Percentiles rank a stretch among this genome's conserved stretches.
Conservation (phyloP, 768 basidiomycete genomes). For the Lactifluus volemus region DNA sequence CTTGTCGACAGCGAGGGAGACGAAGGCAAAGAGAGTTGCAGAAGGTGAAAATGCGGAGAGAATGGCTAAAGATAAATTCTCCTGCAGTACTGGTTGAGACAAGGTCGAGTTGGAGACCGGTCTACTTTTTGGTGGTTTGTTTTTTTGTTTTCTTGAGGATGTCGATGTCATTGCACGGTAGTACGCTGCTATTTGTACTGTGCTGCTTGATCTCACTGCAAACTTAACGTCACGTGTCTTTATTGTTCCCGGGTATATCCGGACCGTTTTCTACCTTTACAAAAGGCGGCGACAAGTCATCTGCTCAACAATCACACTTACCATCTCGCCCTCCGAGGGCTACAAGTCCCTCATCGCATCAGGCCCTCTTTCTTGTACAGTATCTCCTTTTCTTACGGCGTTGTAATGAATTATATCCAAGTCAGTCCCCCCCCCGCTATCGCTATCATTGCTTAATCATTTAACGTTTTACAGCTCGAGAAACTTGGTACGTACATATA, state of each 20-base stretch:
- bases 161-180: conserved; percentile 32
- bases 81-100: conserved; percentile 46
- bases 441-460: conserved; percentile 12
- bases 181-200: too few relatives aligned
- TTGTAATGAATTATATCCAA: conserved; percentile 50
- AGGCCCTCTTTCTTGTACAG: not conserved
- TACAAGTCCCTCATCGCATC: not conserved
- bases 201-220: too few relatives aligned
- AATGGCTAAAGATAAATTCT: conserved; percentile 33
- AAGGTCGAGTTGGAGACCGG: conserved; percentile 47
- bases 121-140: conserved; percentile 44
- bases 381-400: not conserved
- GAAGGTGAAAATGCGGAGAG: conserved; percentile 54
- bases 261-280: not conserved
- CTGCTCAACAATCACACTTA: not conserved
- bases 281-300: too few relatives aligned
- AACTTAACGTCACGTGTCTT: too few relatives aligned
- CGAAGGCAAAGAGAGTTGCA: conserved; percentile 47
- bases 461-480: conserved; percentile 49
- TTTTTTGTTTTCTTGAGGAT: conserved; percentile 41
- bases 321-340: not conserved
- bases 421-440: conserved; percentile 25
- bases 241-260: not conserved
- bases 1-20: conserved; percentile 63
- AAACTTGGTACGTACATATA: conserved; percentile 53